Evolutionary conservation across 2,329 filamentous ascomycete species (phyloP).

Genomic region (Xylariomycetidae sp.): DNA sequence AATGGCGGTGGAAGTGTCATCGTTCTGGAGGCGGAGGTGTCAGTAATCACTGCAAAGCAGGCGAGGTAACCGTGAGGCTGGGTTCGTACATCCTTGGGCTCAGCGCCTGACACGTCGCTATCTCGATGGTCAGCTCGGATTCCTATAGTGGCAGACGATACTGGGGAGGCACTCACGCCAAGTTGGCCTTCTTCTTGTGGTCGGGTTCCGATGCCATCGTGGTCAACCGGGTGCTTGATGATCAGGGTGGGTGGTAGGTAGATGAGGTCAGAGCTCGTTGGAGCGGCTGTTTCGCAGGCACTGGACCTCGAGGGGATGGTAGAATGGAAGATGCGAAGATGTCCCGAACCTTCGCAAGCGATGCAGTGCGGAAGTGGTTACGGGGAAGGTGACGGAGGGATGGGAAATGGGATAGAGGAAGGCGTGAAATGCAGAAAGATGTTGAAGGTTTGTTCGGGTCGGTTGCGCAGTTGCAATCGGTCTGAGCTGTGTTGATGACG

Average conservation of each 20-base stretch:
- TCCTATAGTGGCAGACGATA: conserved; percentile 1
- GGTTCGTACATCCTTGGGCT: conserved; percentile 69
- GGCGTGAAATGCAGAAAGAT: neutral
- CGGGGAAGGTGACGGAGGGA: conserved; percentile 2
- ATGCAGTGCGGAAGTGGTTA: conserved; percentile 1
- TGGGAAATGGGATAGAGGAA: neutral
- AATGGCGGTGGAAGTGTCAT: conserved; percentile 92
- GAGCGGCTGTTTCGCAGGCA: no score
- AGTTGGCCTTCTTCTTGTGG: conserved; percentile 76
- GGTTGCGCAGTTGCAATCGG: conserved; percentile 6
- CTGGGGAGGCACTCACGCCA: conserved; percentile 55
- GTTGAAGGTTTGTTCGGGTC: neutral
- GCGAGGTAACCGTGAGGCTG: conserved; percentile 13
- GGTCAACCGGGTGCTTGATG: conserved; percentile 22
- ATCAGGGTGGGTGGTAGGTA: conserved; percentile 1
- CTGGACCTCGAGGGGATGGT: neutral
- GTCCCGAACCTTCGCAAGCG: neutral
- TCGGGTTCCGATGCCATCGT: conserved; percentile 69
- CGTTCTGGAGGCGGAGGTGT: conserved; percentile 49
- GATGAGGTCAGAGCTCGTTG: no score
- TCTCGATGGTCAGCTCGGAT: conserved; percentile 30
- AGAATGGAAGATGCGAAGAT: neutral
- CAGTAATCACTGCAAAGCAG: conserved; percentile 14
- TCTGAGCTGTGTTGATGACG: conserved; percentile 15
- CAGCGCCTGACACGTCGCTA: conserved; percentile 84